Evolutionary conservation across 1,139 yeast genomes (phyloP).

Genomic region (Debaryomyces fabryi): DNA sequence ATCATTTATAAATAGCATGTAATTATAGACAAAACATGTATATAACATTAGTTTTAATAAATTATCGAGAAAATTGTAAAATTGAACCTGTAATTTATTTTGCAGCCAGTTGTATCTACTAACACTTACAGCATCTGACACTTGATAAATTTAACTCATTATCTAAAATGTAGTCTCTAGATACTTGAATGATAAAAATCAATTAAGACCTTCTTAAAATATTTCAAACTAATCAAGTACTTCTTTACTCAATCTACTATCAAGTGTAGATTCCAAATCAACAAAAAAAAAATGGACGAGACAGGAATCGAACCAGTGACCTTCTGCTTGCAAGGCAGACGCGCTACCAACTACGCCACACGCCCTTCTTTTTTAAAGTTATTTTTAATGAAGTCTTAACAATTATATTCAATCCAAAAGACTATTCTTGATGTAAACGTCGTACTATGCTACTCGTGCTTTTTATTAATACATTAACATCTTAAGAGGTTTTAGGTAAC

Average conservation of each 20-base stretch:
- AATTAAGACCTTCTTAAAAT: no score
- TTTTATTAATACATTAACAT: neutral
- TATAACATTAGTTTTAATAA: neutral
- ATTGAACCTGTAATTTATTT: neutral
- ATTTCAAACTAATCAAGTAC: no score
- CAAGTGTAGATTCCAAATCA: no score
- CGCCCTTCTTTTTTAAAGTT: conserved; percentile 42
- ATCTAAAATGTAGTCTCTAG: no score
- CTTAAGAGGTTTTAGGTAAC: neutral
- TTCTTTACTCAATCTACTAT: no score
- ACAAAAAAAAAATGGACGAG: conserved; percentile 57
- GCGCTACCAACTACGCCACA: conserved; percentile 78
- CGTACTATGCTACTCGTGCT: no score
- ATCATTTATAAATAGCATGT: no score
- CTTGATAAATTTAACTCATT: no score
- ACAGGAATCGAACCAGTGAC: conserved; percentile 70
- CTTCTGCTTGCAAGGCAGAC: conserved; percentile 69
- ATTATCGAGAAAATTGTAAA: neutral
- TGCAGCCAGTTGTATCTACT: no score
- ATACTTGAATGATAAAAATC: no score
- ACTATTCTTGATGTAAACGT: neutral
- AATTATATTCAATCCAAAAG: neutral
- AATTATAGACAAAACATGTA: neutral
- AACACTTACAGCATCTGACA: no score
- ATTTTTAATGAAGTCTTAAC: no score